Conservation (phyloP, 2,329 filamentous ascomycete species). For the Nannizziopsis barbatae region DNA sequence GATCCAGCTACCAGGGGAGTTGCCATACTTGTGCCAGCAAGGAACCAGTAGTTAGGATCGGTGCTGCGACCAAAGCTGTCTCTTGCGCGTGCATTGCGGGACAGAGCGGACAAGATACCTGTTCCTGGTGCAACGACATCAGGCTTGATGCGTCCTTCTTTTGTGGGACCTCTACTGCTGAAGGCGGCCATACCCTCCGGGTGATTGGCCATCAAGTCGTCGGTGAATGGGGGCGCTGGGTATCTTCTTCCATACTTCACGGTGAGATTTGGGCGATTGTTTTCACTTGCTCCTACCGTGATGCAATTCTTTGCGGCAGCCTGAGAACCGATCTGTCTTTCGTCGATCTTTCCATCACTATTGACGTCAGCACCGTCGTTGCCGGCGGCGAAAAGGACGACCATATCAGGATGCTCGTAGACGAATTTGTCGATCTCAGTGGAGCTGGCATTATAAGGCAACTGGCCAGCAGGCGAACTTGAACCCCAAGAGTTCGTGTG, state of each 20-base stretch:
- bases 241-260: conserved; percentile 11
- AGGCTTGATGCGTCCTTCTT: conserved; percentile 18
- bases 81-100: conserved; percentile 7
- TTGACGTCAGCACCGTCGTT: conserved; percentile 16
- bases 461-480: conserved; percentile 6
- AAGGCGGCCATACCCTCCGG: conserved; percentile 17
- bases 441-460: conserved; percentile 13
- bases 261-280: conserved; percentile 15
- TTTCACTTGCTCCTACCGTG: conserved; percentile 21
- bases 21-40: conserved; percentile 20
- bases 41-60: conserved; percentile 16
- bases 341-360: conserved; percentile 14
- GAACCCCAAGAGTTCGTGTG: conserved; percentile 21
- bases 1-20: conserved; percentile 20
- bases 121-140: conserved; percentile 21
- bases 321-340: conserved; percentile 16
- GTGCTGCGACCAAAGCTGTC: conserved; percentile 8
- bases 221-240: conserved; percentile 10
- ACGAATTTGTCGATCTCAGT: conserved; percentile 18
- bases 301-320: conserved; percentile 21
- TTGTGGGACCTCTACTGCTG: conserved; percentile 19
- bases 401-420: conserved; percentile 18
- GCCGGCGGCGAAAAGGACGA: conserved; percentile 19
- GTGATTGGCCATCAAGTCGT: conserved; percentile 15
- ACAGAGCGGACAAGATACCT: conserved; percentile 16